Percentiles rank a stretch among this genome's conserved stretches.
Evolutionary conservation across 208 protist genomes (phyloP).

Genomic region (Phytomonas francai): DNA sequence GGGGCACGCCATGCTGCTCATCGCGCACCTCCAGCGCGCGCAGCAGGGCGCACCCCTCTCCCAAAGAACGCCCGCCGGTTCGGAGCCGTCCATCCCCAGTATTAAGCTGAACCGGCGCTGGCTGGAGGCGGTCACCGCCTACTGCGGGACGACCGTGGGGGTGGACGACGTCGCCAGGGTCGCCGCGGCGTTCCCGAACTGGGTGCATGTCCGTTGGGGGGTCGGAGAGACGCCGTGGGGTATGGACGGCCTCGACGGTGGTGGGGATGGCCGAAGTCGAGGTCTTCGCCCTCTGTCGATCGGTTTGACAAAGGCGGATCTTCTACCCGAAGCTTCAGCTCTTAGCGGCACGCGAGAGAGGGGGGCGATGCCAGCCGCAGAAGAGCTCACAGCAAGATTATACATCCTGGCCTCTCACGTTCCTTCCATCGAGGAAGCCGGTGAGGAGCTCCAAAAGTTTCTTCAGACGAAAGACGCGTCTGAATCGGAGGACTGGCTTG

Average conservation of each 20-base stretch:
- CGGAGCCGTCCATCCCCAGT: too few species aligned
- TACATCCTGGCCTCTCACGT: conserved; percentile 22
- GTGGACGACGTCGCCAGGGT: conserved; percentile 59
- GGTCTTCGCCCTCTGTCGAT: background rate
- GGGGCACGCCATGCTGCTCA: conserved; percentile 54
- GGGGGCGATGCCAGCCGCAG: background rate
- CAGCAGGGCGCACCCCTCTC: conserved; percentile 34
- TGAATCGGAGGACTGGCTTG: conserved; percentile 14
- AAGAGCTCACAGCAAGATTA: conserved; percentile 19
- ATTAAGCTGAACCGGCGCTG: conserved; percentile 20
- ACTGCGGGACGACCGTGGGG: conserved; percentile 41
- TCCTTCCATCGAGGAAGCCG: conserved; percentile 30
- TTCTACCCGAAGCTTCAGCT: background rate
- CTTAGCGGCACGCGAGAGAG: background rate
- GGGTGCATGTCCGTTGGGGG: conserved; percentile 32
- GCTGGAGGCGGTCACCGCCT: conserved; percentile 48
- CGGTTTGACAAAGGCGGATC: background rate
- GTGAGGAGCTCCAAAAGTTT: conserved; percentile 6
- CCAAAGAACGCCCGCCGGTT: background rate
- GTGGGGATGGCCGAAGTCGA: background rate
- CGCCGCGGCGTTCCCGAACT: conserved; percentile 40
- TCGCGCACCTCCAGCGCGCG: conserved; percentile 64
- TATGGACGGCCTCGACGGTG: background rate
- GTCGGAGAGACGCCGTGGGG: conserved; percentile 7
- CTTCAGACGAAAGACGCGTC: conserved; percentile 15